phyloP scores from a whole-genome alignment of 495 filamentous ascomycete species.

The Usnea hakonensis region DNA sequence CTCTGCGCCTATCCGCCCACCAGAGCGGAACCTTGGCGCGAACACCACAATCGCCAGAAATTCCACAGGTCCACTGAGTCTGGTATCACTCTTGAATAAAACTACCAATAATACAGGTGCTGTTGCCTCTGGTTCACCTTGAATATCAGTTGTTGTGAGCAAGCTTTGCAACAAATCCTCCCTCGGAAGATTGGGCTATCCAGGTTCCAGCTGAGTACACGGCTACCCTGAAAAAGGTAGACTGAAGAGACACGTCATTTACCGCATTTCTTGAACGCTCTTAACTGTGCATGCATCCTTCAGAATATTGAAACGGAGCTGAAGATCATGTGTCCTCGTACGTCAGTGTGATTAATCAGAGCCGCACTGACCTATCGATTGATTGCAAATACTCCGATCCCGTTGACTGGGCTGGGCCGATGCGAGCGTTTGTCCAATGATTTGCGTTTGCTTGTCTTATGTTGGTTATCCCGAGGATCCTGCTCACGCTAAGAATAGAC shows the following conservation, averaged over 20 bases:
- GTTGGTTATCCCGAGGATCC: neutral
- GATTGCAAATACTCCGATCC: neutral
- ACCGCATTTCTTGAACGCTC: neutral
- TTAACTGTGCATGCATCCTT: neutral
- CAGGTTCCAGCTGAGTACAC: neutral
- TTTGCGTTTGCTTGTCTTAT: neutral
- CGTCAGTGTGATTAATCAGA: neutral
- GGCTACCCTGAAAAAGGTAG: neutral
- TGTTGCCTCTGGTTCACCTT: neutral
- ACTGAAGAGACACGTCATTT: neutral
- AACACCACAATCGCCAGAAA: neutral
- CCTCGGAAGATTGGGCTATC: neutral
- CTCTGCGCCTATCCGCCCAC: slow-evolving; percentile 1
- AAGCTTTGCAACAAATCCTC: neutral
- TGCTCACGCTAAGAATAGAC: too few relatives aligned
- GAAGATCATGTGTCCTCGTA: neutral
- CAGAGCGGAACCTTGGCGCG: neutral
- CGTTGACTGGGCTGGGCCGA: neutral
- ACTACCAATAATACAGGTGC: neutral
- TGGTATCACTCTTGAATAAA: neutral
- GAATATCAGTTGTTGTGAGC: neutral
- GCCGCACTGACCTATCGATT: neutral
- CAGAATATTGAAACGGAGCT: neutral
- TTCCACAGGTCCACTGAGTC: neutral
- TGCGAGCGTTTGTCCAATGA: neutral